Percentiles rank a stretch among this genome's conserved stretches.
These are phyloP conservation scores for Eutrema heterophyllum DNA, from an alignment of 345 rosid genomes.

Conservation along the genomic window DNA sequence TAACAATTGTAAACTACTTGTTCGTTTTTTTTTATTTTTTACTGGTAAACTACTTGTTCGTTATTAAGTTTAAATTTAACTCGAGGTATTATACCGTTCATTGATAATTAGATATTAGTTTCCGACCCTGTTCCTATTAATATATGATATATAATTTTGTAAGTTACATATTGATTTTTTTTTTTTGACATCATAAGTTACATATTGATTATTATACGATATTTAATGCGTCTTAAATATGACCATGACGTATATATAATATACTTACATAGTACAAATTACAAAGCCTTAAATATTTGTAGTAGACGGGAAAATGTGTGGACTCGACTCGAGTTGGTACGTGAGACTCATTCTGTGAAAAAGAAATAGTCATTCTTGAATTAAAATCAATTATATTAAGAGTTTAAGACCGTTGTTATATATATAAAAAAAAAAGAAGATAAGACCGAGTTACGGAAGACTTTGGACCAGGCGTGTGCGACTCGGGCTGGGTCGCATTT, in stretches of 20 bases:
- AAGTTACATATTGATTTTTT: too few species aligned
- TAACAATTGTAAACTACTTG: not conserved
- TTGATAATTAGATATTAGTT: not conserved
- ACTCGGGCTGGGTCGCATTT: constrained; percentile 16
- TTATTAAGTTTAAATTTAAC: not conserved
- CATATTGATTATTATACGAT: not conserved
- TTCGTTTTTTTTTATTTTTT: too few species aligned
- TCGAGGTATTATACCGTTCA: not conserved
- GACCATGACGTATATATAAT: not conserved
- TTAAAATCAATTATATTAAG: not conserved
- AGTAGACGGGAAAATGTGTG: not conserved
- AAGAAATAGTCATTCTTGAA: constrained; percentile 18
- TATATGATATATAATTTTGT: too few species aligned
- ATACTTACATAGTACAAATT: not conserved
- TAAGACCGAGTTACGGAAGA: constrained; percentile 22
- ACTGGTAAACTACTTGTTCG: not conserved
- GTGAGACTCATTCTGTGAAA: constrained; percentile 12
- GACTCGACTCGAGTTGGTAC: not conserved
- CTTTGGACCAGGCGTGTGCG: constrained; percentile 15
- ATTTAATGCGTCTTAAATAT: not conserved
- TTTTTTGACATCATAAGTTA: too few species aligned
- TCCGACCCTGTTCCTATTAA: not conserved
- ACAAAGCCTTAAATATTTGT: not conserved
- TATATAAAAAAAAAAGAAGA: not conserved
- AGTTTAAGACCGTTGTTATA: not conserved